Evolutionary conservation across 768 basidiomycete genomes (phyloP).

Genomic region (Lactarius tabidus): DNA sequence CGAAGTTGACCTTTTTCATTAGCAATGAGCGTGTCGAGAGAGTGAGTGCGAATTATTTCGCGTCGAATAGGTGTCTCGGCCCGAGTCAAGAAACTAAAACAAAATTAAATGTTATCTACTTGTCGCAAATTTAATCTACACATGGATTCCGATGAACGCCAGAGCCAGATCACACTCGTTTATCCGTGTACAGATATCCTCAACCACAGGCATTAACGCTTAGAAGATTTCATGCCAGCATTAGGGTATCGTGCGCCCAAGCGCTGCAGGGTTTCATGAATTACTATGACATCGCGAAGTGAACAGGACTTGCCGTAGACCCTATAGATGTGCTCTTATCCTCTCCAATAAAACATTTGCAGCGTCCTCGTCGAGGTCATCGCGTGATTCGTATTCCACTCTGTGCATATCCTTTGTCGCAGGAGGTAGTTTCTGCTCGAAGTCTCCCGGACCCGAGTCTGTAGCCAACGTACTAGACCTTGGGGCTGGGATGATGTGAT

Average conservation of each 20-base stretch:
- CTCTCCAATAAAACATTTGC: constrained; percentile 42
- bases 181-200: not conserved
- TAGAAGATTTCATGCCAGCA: not conserved
- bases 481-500: constrained; percentile 73
- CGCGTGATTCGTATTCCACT: constrained; percentile 53
- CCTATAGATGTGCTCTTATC: constrained; percentile 33
- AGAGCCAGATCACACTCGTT: not conserved
- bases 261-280: not conserved
- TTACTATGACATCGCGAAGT: not conserved
- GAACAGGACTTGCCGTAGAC: not conserved
- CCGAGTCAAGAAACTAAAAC: too few relatives aligned
- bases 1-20: constrained; percentile 21
- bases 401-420: constrained; percentile 54
- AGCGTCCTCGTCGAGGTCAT: constrained; percentile 57
- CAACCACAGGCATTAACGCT: not conserved
- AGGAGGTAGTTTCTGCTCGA: constrained; percentile 31
- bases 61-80: too few relatives aligned
- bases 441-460: constrained; percentile 14
- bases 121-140: too few relatives aligned
- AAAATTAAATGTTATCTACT: too few relatives aligned
- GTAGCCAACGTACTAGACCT: constrained; percentile 32
- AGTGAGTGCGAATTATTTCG: too few relatives aligned
- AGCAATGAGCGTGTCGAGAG: too few relatives aligned
- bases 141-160: too few relatives aligned
- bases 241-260: not conserved